A percentile compares a stretch with the other conserved stretches of the same genome.
phyloP scores from a whole-genome alignment of 352 stramenopile species.

The Phytophthora cactorum region DNA sequence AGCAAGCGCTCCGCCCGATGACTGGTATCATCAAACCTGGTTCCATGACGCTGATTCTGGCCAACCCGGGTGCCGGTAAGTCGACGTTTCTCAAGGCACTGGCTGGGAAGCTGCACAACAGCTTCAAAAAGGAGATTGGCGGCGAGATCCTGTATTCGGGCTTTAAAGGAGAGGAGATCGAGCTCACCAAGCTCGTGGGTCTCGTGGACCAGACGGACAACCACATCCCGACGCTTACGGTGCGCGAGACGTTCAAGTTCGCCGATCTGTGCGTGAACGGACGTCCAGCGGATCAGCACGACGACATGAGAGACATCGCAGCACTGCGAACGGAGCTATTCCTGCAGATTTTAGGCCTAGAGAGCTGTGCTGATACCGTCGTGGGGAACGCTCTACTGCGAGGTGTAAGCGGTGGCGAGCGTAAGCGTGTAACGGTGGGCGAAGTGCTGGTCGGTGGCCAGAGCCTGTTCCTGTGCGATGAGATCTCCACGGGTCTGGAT shows the following conservation, averaged over 20 bases:
- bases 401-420: conserved; percentile 90
- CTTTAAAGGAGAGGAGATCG: conserved; percentile 57
- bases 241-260: conserved; percentile 45
- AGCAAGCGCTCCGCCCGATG: conserved; percentile 71
- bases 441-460: conserved; percentile 91
- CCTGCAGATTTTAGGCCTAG: conserved; percentile 82
- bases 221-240: conserved; percentile 36
- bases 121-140: conserved; percentile 46
- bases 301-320: conserved; percentile 75
- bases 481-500: conserved; percentile 95
- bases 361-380: conserved; percentile 89
- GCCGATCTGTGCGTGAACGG: conserved; percentile 48
- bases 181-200: conserved; percentile 69
- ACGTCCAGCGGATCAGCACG: conserved; percentile 51
- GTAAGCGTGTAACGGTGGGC: conserved; percentile 88
- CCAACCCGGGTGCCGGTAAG: conserved; percentile 75
- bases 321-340: conserved; percentile 68
- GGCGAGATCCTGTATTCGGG: conserved; percentile 70
- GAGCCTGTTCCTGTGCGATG: conserved; percentile 88
- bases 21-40: conserved; percentile 88
- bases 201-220: conserved; percentile 57
- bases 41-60: conserved; percentile 66
- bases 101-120: conserved; percentile 61
- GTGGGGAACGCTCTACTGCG: conserved; percentile 86
- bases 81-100: conserved; percentile 82